Base-by-base conservation (phyloP, 345 rosid genomes). In the Noccaea caerulescens region DNA sequence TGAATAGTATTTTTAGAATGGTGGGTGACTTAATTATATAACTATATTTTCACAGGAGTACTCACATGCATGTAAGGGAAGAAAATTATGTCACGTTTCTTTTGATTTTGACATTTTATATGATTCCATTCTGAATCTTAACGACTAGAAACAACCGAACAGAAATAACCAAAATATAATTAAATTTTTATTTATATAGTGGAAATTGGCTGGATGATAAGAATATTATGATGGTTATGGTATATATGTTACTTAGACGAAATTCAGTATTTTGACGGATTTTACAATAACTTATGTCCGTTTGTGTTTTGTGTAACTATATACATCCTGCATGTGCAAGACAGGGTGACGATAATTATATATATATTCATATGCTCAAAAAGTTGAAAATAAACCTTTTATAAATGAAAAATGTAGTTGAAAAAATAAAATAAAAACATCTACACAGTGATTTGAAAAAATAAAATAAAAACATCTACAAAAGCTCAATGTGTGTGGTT, bases 11-110 rank as follows among this genome's bases (percentile, higher is more conserved):
- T 57, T 47, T 30, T 7, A 3, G 0, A 30, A 33, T 52, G 30
- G 14, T 8, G 34, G 39, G 52, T 16, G 44, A 32, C 2, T 51
- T 37, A 27, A 27, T 27, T 11, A n/a, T 36, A 16, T 16, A 16
- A 16, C 46, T 57, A 69, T 69, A 58, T 49, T 30, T 62, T 23
- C 57, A 73, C 66, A 41, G 12, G 33, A 32, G 68, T 72, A 49
- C 16, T 39, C 67, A 58, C 77, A 66, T 66, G 72, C 77, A 66
- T 66, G 72, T 20, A n/a, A 42, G 11, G 61, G 42, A 42, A 3
- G 44, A 30, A 33, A 30, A 8, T 11, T 54, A 16, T 36, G 13
- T 38, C 18, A 65, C 58, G 20, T 39, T 47, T 27, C 7, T 23
- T 58, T 56, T 42, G 5, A 53, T 47, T 11, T 36, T 27, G 45